Conservation (phyloP, 2,329 filamentous ascomycete genomes). For the Pochonia chlamydosporia region DNA sequence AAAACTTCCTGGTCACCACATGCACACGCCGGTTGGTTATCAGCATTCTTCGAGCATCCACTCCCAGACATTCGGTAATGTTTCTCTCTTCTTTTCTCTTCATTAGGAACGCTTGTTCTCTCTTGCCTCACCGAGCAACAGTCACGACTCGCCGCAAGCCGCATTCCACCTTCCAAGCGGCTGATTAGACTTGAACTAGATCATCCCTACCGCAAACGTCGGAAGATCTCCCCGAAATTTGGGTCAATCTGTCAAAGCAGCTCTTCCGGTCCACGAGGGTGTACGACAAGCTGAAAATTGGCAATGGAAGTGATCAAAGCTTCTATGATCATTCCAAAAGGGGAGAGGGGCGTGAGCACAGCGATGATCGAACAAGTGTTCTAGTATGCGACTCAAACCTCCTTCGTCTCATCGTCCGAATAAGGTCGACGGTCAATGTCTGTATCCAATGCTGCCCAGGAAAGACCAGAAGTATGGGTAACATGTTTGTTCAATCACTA, state of each 20-base stretch:
- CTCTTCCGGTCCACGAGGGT: background rate
- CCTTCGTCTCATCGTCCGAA: too few species aligned
- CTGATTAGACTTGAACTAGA: background rate
- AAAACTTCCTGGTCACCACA: too few species aligned
- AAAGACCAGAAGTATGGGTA: too few species aligned
- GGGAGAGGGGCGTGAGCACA: background rate
- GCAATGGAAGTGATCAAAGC: background rate
- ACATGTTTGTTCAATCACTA: background rate
- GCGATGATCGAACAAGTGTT: too few species aligned
- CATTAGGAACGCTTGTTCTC: background rate
- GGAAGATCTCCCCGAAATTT: background rate
- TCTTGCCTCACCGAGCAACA: background rate
- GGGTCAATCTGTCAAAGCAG: background rate
- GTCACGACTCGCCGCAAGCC: background rate
- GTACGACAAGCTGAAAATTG: background rate
- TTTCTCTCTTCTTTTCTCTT: background rate
- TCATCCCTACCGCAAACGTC: too few species aligned
- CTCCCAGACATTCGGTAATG: too few species aligned
- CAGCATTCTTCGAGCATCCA: too few species aligned
- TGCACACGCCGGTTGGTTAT: too few species aligned
- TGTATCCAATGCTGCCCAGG: too few species aligned
- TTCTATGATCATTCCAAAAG: background rate
- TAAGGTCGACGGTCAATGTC: too few species aligned
- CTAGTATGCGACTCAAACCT: too few species aligned
- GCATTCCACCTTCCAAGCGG: background rate